Evolutionary conservation across 306 rosid genomes (phyloP).

Genomic region (Parietaria judaica): DNA sequence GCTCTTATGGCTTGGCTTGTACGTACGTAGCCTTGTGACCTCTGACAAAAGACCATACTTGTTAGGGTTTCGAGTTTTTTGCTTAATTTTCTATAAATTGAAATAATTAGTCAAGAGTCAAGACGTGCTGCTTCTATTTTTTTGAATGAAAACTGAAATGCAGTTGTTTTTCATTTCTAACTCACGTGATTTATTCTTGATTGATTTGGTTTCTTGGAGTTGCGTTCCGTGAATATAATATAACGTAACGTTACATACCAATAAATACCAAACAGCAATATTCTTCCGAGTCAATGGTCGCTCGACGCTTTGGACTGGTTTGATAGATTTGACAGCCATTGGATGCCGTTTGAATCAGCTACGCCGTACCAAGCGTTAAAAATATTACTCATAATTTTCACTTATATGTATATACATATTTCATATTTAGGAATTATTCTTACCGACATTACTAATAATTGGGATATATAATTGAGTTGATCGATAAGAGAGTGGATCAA

Average conservation of each 20-base stretch:
- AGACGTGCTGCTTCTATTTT: too few species aligned
- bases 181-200: background rate
- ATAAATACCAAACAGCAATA: background rate
- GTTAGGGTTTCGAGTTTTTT: conserved; percentile 32
- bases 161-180: too few species aligned
- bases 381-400: background rate
- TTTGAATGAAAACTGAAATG: too few species aligned
- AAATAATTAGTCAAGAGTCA: too few species aligned
- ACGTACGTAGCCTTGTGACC: background rate
- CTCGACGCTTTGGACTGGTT: conserved; percentile 10
- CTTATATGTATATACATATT: too few species aligned
- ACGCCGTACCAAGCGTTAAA: conserved; percentile 15
- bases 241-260: too few species aligned
- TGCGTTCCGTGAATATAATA: background rate
- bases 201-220: conserved; percentile 1
- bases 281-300: background rate
- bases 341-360: conserved; percentile 35
- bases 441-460: background rate
- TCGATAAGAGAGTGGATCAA: too few species aligned
- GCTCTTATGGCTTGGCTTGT: conserved; percentile 5
- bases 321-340: conserved; percentile 14
- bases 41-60: conserved; percentile 19
- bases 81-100: too few species aligned
- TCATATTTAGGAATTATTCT: background rate
- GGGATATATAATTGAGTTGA: too few species aligned